Percentiles rank a stretch among this genome's conserved stretches.
These are phyloP conservation scores for Pseudozyma flocculosa DNA, from an alignment of 1,284 basidiomycete genomes.

Conservation along the genomic window DNA sequence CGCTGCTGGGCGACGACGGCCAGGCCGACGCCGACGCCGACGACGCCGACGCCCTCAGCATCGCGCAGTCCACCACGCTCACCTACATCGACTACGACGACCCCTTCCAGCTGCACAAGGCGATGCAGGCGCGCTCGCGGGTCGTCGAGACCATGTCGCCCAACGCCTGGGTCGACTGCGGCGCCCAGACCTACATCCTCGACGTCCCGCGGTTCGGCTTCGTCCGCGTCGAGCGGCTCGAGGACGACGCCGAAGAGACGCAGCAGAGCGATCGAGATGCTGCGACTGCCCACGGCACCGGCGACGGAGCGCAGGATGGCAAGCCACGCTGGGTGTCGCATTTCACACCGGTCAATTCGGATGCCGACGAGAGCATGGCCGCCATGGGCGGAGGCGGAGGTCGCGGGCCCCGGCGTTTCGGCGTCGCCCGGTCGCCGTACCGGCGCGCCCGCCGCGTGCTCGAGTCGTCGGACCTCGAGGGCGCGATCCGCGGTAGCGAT, in stretches of 20 bases:
- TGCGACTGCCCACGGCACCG: not conserved
- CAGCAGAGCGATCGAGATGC: constrained; percentile 33
- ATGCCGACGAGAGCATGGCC: constrained; percentile 33
- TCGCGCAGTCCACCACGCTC: constrained; percentile 61
- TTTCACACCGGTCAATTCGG: constrained; percentile 25
- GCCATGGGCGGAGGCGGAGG: constrained; percentile 3
- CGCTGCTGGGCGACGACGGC: no score
- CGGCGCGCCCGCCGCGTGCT: constrained; percentile 28
- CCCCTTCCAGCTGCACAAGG: constrained; percentile 64
- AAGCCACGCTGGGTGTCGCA: constrained; percentile 10
- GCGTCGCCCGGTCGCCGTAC: constrained; percentile 17
- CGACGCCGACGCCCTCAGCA: constrained; percentile 14
- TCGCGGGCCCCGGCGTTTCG: constrained; percentile 1
- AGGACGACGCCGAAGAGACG: constrained; percentile 13
- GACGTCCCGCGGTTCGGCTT: constrained; percentile 73
- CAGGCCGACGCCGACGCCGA: constrained; percentile 7
- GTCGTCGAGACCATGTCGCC: constrained; percentile 64
- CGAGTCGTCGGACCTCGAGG: constrained; percentile 43
- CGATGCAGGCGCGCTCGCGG: constrained; percentile 62
- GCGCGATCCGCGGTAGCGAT: constrained; percentile 70
- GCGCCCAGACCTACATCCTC: constrained; percentile 72
- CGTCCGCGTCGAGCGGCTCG: constrained; percentile 68
- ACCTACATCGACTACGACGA: constrained; percentile 80
- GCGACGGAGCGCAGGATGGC: not conserved
- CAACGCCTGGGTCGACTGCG: constrained; percentile 80